These are phyloP conservation scores for Murraya paniculata DNA, from an alignment of 345 rosid genomes.

Conservation along the genomic window DNA sequence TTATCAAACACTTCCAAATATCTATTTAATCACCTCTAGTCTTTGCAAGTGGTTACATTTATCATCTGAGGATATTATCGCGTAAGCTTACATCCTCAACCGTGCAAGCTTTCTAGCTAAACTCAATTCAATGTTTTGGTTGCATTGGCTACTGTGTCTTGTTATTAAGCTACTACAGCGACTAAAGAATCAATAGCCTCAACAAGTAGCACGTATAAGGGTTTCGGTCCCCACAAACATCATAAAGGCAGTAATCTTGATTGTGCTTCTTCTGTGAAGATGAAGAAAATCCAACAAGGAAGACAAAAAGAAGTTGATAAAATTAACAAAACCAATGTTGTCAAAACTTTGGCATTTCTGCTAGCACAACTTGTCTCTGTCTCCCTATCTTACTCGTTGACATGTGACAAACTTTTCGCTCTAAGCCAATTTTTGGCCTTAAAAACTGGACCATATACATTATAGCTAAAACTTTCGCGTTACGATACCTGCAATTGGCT, in stretches of 20 bases:
- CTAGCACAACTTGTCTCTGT: conserved; percentile 50
- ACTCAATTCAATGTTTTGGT: conserved; percentile 7
- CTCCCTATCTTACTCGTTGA: conserved; percentile 37
- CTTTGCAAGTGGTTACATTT: background rate
- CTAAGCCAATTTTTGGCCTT: conserved; percentile 20
- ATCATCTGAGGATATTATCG: background rate
- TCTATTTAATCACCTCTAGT: background rate
- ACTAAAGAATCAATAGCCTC: conserved; percentile 27
- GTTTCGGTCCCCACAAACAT: conserved; percentile 38
- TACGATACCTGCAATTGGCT: conserved; percentile 10
- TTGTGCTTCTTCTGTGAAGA: conserved; percentile 11
- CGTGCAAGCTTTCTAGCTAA: background rate
- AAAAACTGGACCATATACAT: conserved; percentile 20
- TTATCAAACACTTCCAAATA: background rate
- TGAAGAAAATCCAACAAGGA: conserved; percentile 26
- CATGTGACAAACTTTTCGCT: conserved; percentile 35
- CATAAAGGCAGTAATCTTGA: conserved; percentile 11
- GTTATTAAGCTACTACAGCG: conserved; percentile 25
- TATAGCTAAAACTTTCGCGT: conserved; percentile 1
- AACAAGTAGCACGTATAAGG: conserved; percentile 47
- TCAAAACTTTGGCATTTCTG: conserved; percentile 38
- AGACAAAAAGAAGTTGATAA: conserved; percentile 31
- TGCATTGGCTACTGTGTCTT: conserved; percentile 19
- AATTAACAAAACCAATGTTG: conserved; percentile 15
- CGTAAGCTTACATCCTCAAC: conserved; percentile 6